Evolutionary conservation across 352 stramenopile species (phyloP).

Genomic region (Phytophthora cryptogea): DNA sequence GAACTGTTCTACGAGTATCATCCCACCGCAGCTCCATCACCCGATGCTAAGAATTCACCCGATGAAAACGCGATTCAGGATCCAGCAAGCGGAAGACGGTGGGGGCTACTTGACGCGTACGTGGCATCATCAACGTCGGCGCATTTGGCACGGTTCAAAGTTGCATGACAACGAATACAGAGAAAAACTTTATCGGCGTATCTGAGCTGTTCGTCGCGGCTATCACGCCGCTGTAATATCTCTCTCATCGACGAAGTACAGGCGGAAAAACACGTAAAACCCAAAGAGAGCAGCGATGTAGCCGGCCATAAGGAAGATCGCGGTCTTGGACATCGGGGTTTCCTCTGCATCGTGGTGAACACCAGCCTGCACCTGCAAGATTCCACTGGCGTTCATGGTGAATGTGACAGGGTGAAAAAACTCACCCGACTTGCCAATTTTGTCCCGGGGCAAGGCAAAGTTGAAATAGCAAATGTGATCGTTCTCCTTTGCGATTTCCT

Average conservation of each 20-base stretch:
- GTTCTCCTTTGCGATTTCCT: slow-evolving; percentile 78
- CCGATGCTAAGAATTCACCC: background rate
- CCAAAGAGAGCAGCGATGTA: slow-evolving; percentile 56
- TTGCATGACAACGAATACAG: slow-evolving; percentile 16
- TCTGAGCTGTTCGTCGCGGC: too few species aligned
- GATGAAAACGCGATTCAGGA: background rate
- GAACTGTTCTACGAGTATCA: slow-evolving; percentile 52
- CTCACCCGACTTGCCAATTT: slow-evolving; percentile 72
- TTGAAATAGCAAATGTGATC: slow-evolving; percentile 89
- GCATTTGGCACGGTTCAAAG: slow-evolving; percentile 21
- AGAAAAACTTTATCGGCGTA: slow-evolving; percentile 11
- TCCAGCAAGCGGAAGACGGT: slow-evolving; percentile 14
- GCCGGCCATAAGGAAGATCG: slow-evolving; percentile 53
- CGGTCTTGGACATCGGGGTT: slow-evolving; percentile 70
- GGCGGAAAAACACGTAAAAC: slow-evolving; percentile 71
- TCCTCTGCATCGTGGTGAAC: slow-evolving; percentile 82
- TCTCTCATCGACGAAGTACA: slow-evolving; percentile 66
- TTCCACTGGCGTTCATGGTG: slow-evolving; percentile 85
- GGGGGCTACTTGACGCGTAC: slow-evolving; percentile 28
- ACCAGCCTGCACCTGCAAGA: slow-evolving; percentile 82
- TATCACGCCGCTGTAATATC: slow-evolving; percentile 42
- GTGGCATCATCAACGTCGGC: slow-evolving; percentile 22
- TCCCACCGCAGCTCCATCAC: slow-evolving; percentile 8
- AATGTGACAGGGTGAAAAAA: slow-evolving; percentile 86
- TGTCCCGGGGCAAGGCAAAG: slow-evolving; percentile 72